phyloP scores from a whole-genome alignment of 768 basidiomycete species.

The Bullera alba region DNA sequence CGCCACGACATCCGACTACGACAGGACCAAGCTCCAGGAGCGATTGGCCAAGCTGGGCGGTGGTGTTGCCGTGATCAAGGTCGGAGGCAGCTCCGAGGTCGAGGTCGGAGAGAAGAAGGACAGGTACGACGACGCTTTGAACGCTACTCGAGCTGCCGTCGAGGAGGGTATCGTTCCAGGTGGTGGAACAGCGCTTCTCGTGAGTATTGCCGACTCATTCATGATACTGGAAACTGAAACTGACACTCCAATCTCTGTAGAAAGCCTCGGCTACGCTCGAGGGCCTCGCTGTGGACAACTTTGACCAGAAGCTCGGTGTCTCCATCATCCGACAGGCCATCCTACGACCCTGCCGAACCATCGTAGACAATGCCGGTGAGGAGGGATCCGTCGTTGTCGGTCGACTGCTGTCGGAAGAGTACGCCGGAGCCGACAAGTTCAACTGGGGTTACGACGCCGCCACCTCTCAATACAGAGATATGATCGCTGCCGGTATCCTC shows the following conservation, averaged over 20 bases:
- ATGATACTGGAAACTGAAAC: slow-evolving; percentile 45
- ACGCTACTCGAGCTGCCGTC: slow-evolving; percentile 96
- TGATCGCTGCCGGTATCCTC: slow-evolving; percentile 89
- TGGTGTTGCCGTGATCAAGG: slow-evolving; percentile 97
- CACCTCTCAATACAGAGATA: slow-evolving; percentile 87
- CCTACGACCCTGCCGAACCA: slow-evolving; percentile 73
- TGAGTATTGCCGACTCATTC: no score
- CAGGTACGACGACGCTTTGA: slow-evolving; percentile 90
- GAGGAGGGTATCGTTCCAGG: slow-evolving; percentile 98
- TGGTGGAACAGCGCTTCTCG: slow-evolving; percentile 83
- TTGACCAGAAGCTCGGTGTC: slow-evolving; percentile 94
- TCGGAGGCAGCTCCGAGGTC: slow-evolving; percentile 86
- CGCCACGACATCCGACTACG: slow-evolving; percentile 80
- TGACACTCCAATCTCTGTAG: slow-evolving; percentile 13
- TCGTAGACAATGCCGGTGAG: slow-evolving; percentile 89
- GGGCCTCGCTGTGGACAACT: slow-evolving; percentile 75
- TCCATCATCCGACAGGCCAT: slow-evolving; percentile 83
- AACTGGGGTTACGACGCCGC: slow-evolving; percentile 87
- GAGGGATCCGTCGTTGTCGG: slow-evolving; percentile 91
- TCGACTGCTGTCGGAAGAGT: slow-evolving; percentile 54
- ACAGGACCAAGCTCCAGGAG: slow-evolving; percentile 91
- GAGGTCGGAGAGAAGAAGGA: slow-evolving; percentile 99
- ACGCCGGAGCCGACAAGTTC: slow-evolving; percentile 54
- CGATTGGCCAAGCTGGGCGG: slow-evolving; percentile 92
- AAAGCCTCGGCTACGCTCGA: slow-evolving; percentile 50